Conservation (phyloP, 306 rosid genomes). For the Canavalia ensiformis region DNA sequence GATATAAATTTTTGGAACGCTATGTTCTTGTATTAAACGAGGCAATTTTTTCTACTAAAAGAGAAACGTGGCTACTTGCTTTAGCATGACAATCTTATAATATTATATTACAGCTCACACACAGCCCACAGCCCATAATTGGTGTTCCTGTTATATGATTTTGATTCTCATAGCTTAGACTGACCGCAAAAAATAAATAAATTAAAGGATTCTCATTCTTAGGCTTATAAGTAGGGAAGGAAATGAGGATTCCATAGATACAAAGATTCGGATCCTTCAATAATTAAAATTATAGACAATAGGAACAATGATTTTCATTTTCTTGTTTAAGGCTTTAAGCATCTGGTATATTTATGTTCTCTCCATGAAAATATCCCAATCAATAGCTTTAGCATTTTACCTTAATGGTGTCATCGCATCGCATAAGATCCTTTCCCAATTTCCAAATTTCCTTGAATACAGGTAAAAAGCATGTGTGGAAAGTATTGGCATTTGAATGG, state of each 20-base stretch:
- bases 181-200: too few species aligned
- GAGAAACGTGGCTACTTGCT: slow-evolving; percentile 29
- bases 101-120: slow-evolving; percentile 39
- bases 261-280: neutral
- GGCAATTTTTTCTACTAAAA: neutral
- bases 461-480: slow-evolving; percentile 41
- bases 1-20: neutral
- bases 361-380: neutral
- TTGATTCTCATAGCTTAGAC: neutral
- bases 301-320: neutral
- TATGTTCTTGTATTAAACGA: neutral
- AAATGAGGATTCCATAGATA: slow-evolving; percentile 16
- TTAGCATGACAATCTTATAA: neutral
- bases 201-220: neutral
- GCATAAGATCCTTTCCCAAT: slow-evolving; percentile 14
- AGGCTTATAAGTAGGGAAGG: slow-evolving; percentile 2
- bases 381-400: neutral
- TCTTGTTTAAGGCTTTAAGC: neutral
- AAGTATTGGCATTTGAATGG: slow-evolving; percentile 45
- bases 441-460: slow-evolving; percentile 26
- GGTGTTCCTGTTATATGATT: neutral
- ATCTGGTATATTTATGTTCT: slow-evolving; percentile 22
- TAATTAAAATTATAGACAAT: neutral
- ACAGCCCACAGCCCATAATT: slow-evolving; percentile 3
- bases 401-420: slow-evolving; percentile 4